Base-by-base conservation (phyloP, 1,284 basidiomycete species). In the Neotropicomus parvogracilis region DNA sequence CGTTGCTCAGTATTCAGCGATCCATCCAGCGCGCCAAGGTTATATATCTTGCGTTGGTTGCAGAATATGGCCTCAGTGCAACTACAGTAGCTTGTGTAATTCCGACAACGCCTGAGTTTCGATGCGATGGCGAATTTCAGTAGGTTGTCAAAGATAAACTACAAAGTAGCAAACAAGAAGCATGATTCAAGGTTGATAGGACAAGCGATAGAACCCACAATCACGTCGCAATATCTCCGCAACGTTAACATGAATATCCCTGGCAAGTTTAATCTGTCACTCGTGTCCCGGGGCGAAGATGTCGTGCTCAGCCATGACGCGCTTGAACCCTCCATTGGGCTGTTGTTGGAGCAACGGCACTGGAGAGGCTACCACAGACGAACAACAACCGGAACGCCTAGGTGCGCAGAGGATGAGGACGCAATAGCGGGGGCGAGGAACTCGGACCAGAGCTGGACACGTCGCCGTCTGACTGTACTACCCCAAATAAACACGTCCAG, bases 261-360 rank as follows among this genome's bases (percentile, higher is more conserved):
- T 10, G 4, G 17, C 26, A 9, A 42, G n/a, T 6, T 33, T 32
- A 29, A 26, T 33, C 29, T n/a, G 6, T 2, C 24, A 13, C 9
- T 46, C 29, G 13, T 33, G 19, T 14, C 37, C 38, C 14, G 37
- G 38, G 1, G 27, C 17, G 6, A 41, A 6, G 21, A 46, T 27
- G 12, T 31, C 36, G 10, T 32, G 36, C 9, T 38, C 43, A 3
- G 43, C 7, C 1, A 20, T 38, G 19, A 46, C 29, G 10, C 44
- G 44, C 29, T 21, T 44, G 19, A 46, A 44, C 19, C 28, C 39
- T 3, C 45, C 41, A 13, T 46, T 34, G n/a, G 24, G 45, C 13
- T 46, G 45, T 21, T 47, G 45, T 19, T 47, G 40, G 14, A 46
- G 41, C n/a, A 46, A 34, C 40, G 34, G 8, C 17, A 4, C 40